phyloP scores from a whole-genome alignment of 495 filamentous ascomycete species.

The Hypomontagnella submonticulosa region DNA sequence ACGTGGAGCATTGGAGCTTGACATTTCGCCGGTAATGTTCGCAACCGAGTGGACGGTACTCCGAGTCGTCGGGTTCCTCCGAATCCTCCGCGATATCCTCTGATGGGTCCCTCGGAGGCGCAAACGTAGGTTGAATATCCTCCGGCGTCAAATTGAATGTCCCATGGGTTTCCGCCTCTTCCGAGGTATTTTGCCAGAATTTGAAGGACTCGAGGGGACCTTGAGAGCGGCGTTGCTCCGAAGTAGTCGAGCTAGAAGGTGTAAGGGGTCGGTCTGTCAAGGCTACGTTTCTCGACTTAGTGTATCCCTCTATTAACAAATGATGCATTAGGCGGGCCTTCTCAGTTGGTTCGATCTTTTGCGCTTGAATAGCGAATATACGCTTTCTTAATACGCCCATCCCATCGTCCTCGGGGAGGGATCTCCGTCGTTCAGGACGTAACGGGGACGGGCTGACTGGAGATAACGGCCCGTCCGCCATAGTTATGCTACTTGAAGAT shows the following conservation, averaged over 20 bases:
- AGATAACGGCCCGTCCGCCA: slow-evolving; percentile 12
- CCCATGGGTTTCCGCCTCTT: slow-evolving; percentile 50
- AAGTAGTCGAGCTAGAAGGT: slow-evolving; percentile 45
- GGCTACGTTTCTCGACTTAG: slow-evolving; percentile 55
- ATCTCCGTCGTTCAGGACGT: slow-evolving; percentile 27
- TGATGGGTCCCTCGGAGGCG: slow-evolving; percentile 52
- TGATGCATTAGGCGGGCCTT: slow-evolving; percentile 88
- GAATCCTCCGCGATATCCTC: slow-evolving; percentile 42
- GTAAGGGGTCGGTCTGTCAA: slow-evolving; percentile 46
- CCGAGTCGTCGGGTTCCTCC: slow-evolving; percentile 59
- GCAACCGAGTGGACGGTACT: slow-evolving; percentile 74
- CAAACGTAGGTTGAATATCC: slow-evolving; percentile 79
- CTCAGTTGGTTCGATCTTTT: slow-evolving; percentile 70
- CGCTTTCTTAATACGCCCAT: slow-evolving; percentile 79
- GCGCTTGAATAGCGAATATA: slow-evolving; percentile 79
- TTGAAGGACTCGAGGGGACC: slow-evolving; percentile 51
- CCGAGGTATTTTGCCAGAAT: slow-evolving; percentile 54
- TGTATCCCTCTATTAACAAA: slow-evolving; percentile 84
- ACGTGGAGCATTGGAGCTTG: slow-evolving; percentile 91
- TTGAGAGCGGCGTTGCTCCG: slow-evolving; percentile 42
- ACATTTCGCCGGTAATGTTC: slow-evolving; percentile 95
- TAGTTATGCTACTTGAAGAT: slow-evolving; percentile 21
- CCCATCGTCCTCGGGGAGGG: slow-evolving; percentile 91
- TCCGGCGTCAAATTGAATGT: slow-evolving; percentile 74
- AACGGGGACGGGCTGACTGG: slow-evolving; percentile 3